Base-by-base conservation (phyloP, 2,329 filamentous ascomycete species). In the Pseudopyricularia javanii region DNA sequence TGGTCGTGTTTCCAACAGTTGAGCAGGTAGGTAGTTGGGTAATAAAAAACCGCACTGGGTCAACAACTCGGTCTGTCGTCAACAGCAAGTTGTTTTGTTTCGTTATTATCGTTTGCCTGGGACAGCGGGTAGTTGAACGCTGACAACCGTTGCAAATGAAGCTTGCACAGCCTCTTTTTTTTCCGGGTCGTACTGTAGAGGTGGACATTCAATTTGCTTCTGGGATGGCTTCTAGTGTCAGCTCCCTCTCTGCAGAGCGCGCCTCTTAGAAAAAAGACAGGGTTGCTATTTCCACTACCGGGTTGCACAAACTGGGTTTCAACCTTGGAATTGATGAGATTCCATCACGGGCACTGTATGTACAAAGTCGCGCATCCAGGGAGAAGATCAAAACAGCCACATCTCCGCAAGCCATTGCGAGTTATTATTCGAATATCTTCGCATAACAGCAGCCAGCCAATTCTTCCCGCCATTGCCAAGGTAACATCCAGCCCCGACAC, bases 121-220 rank as follows among this genome's bases (percentile, higher is more conserved):
- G n/a, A n/a, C n/a, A n/a, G n/a, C n/a, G 37, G 17, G 22, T 20
- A 43, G 40, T 45, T 45, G 40, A 22, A 45, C 17, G 22, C 20
- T 24, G 40, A 12, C 3, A 22, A 24, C 40, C 22, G 40, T 45
- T 45, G 40, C 40, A 45, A 15, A 30, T 20, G 40, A 45, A 45
- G 40, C 40, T 50, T 35, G 60, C 60, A 61, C 60, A 62, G 59
- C 60, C 60, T 60, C 59, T 56, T 60, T 60, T 60, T 55, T 45
- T 11, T 22, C 56, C 56, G 56, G 57, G 58, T 26, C 28, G 28
- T 30, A 30, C n/a, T n/a, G 28, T 24, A 37, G 50, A 28, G 33
- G 20, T 40, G 37, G 37, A 43, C 17, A 20, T 1, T 33, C 7
- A 7, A 20, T 43, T 15, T 9, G 28, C 28, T 20, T 24, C n/a